Base-by-base conservation (phyloP, 208 protist genomes). In the Acanthamoeba comandoni region DNA sequence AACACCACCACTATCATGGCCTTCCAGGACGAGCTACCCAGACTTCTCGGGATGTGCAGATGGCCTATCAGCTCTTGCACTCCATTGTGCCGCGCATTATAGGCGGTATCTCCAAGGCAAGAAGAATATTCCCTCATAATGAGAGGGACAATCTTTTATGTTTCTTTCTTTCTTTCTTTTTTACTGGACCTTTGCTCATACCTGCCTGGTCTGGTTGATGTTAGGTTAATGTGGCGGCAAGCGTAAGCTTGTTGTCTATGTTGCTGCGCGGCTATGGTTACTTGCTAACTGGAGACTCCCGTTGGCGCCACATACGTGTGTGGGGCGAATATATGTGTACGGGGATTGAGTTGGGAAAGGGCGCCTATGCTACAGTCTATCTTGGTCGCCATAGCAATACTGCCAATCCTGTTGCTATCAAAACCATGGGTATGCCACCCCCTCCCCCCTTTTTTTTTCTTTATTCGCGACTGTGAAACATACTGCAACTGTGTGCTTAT, bases 261-360 rank as follows among this genome's bases (percentile, higher is more conserved):
- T 49, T 89, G 5, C 48, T 89, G 55, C 80, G 80, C 15, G 39
- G 62, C 43, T 89, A 73, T 31, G 58, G 60, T 0, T 2, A 48
- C 35, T n/a, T 89, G 22, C 24, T 31, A 1, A 15, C 24, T 49
- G 57, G 12, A 39, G 60, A 89, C 43, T 17, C 17, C 12, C 26
- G 71, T 2, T 89, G 67, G 48, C 51, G 39, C 15, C 15, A 89
- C 5, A 31, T 89, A 11, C 80, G 57, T 11, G 15, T 89, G 26
- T 71, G 55, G 80, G 22, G 43, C 12, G 60, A 89, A 8, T 89
- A 71, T 24, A 58, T 89, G 12, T 89, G 80, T 22, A 89, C 80
- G 3, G 60, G 60, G 22, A 17, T 89, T 35, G 24, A 62, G 11
- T 53, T 89, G 58, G 80, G 80, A 39, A 71, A 51, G 39, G 80